These are phyloP conservation scores for Neonectria coccinea DNA, from an alignment of 2,329 filamentous ascomycete species.

Conservation along the genomic window DNA sequence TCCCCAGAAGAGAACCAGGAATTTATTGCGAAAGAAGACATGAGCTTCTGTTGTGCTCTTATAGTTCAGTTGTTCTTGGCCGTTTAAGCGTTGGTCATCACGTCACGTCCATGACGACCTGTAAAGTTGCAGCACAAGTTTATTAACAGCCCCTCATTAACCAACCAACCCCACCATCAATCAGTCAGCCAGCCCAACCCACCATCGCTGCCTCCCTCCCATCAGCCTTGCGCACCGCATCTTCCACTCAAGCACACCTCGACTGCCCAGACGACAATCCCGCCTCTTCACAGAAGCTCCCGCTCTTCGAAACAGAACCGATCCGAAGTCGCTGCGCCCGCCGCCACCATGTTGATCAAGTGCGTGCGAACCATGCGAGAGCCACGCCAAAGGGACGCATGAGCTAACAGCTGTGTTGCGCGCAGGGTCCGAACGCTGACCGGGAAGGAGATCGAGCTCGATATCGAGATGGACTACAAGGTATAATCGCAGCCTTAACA, in stretches of 20 bases:
- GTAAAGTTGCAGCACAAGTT: slow-evolving; percentile 3
- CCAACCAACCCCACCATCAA: slow-evolving; percentile 26
- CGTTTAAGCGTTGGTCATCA: not conserved
- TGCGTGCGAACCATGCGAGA: slow-evolving; percentile 44
- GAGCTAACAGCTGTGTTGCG: slow-evolving; percentile 39
- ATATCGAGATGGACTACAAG: slow-evolving; percentile 95
- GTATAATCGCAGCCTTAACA: slow-evolving; percentile 59
- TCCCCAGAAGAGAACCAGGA: not conserved
- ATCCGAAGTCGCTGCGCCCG: slow-evolving; percentile 1
- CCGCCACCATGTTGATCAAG: slow-evolving; percentile 63
- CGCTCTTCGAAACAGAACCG: slow-evolving; percentile 8
- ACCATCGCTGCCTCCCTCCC: slow-evolving; percentile 27
- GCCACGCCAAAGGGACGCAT: slow-evolving; percentile 21
- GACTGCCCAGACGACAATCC: not conserved
- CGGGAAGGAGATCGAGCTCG: slow-evolving; percentile 98
- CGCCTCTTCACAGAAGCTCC: not conserved
- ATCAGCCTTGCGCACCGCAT: slow-evolving; percentile 40
- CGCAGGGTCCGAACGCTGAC: slow-evolving; percentile 97
- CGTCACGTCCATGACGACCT: not conserved
- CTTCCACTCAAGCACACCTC: slow-evolving; percentile 17
- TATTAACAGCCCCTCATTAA: slow-evolving; percentile 32
- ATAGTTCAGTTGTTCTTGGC: not conserved
- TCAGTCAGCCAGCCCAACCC: slow-evolving; percentile 40
- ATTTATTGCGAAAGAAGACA: not conserved
- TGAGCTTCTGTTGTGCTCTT: not conserved